phyloP scores from a whole-genome alignment of 75 land plant genomes.

The Cunninghamia lanceolata region DNA sequence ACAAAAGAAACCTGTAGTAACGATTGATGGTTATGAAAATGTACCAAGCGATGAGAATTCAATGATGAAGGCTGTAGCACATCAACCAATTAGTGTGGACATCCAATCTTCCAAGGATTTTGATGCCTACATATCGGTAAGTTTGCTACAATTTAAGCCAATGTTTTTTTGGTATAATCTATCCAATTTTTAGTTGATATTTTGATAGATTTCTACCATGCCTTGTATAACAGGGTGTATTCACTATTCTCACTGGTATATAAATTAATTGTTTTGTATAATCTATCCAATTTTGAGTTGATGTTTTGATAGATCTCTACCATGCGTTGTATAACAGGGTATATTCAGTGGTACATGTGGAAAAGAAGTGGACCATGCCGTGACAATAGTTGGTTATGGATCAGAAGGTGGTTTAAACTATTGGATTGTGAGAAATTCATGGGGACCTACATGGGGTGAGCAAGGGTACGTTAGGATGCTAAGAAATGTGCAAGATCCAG shows the following conservation, averaged over 20 bases:
- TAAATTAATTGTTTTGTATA: too few relatives aligned
- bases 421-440: slow-evolving; percentile 27
- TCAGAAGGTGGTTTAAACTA: slow-evolving; percentile 10
- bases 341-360: slow-evolving; percentile 14
- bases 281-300: too few relatives aligned
- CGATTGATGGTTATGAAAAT: slow-evolving; percentile 2
- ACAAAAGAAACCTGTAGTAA: background rate
- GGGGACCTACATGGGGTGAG: slow-evolving; percentile 24
- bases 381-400: slow-evolving; percentile 18
- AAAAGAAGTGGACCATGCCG: background rate
- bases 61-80: background rate
- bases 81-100: slow-evolving; percentile 11
- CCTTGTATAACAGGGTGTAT: too few relatives aligned
- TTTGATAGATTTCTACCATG: too few relatives aligned
- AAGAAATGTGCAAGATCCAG: background rate
- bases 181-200: too few relatives aligned
- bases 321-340: background rate
- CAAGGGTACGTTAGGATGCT: slow-evolving; percentile 15
- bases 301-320: too few relatives aligned
- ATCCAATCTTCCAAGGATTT: slow-evolving; percentile 9
- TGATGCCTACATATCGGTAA: background rate
- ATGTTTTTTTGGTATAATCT: too few relatives aligned
- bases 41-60: background rate
- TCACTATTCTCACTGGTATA: too few relatives aligned
- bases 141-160: background rate